These are phyloP conservation scores for Akebia trifoliata DNA, from an alignment of 164 flowering plant species.

Conservation along the genomic window DNA sequence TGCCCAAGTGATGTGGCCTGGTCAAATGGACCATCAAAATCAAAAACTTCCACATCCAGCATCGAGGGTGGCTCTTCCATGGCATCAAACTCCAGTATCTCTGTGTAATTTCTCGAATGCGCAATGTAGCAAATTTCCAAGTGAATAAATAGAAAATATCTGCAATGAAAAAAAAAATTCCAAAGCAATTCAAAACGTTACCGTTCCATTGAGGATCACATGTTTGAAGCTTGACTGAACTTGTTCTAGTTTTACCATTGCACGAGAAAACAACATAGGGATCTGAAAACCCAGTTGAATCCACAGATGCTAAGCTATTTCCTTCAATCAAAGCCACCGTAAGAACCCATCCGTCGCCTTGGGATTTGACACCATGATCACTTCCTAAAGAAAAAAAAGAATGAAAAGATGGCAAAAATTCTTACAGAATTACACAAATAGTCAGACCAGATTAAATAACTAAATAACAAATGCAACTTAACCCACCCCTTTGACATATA, in stretches of 20 bases:
- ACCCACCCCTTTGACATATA: constrained; percentile 51
- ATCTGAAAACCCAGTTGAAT: constrained; percentile 38
- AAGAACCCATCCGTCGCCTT: constrained; percentile 85
- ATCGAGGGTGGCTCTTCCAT: constrained; percentile 87
- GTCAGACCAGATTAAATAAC: not conserved
- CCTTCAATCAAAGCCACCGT: constrained; percentile 91
- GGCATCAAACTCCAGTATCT: constrained; percentile 84
- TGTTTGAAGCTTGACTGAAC: constrained; percentile 81
- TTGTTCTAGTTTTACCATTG: constrained; percentile 73
- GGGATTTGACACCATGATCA: constrained; percentile 69
- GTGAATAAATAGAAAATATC: not conserved
- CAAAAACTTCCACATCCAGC: constrained; percentile 74
- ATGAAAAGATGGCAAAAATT: not conserved
- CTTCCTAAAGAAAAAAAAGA: constrained; percentile 35
- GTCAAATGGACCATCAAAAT: constrained; percentile 83
- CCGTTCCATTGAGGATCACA: constrained; percentile 78
- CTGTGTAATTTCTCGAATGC: constrained; percentile 33
- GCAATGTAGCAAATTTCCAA: not conserved
- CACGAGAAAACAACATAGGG: constrained; percentile 82
- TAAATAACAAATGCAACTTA: not conserved
- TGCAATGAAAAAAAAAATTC: not conserved
- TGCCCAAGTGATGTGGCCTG: constrained; percentile 73
- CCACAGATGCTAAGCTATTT: constrained; percentile 42
- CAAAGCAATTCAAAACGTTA: constrained; percentile 12
- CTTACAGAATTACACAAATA: not conserved